Evolutionary conservation across 1,284 basidiomycete genomes (phyloP), one percentile per base, ranked within the genome.

Genomic region (Xanthoconium separans): DNA sequence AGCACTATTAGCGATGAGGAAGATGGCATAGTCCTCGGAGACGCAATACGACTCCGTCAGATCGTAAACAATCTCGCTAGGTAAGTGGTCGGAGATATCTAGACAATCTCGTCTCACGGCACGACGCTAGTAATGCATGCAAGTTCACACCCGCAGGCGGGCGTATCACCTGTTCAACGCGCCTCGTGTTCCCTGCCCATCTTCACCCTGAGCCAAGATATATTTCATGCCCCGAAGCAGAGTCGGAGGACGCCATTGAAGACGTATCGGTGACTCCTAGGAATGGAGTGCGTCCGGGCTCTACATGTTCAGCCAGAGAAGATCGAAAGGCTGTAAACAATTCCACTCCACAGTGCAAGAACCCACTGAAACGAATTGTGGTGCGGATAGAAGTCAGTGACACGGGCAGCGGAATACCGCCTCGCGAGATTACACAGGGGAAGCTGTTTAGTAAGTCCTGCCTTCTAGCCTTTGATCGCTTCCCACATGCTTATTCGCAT

Each of bases 301-400:
- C 34, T 10, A 10, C 27, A 24, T 44, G 16, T 31, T 16, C 48
- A 39, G 16, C 24, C 29, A 29, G 33, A 31, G 48, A 37, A 10
- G 54, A 59, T 24, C 51, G 50, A 18, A 49, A 39, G 18, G 31
- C 20, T 18, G 8, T 39, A 4, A 37, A 47, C 5, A 24, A 33
- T 27, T 1, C 47, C 15, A 37, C 18, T 3, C 2, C 34, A 31
- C 45, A 47, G 18, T 48, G 55, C 51, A 73, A 72, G 53, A 59
- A 63, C 2, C 68, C 75, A 1, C 51, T 77, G 54, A 85, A 88
- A 56, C 74, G 75, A 64, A 85, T 89, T 55, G 80, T 93, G 34
- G 86, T 93, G 12, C 77, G 91, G 53, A 88, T 94, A 42, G 91
- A 93, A 68, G 81, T 94, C 4, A 78, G 79, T 10, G 92, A 93